These are phyloP conservation scores for Leptosphaerulina australis DNA, from an alignment of 2,329 filamentous ascomycete genomes.

Conservation along the genomic window DNA sequence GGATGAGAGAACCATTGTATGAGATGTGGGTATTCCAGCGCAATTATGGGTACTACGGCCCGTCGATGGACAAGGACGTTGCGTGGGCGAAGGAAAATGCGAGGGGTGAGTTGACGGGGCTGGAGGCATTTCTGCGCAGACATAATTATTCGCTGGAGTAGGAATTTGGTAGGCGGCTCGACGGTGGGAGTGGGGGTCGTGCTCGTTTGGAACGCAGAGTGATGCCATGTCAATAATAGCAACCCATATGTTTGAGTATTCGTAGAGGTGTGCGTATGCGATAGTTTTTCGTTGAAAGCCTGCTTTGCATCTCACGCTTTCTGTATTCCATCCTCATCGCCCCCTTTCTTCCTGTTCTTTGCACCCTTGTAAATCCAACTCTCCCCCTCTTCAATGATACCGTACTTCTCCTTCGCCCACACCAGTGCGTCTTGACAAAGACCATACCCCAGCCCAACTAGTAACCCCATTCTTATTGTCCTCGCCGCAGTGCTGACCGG, in stretches of 20 bases:
- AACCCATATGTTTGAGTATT: no score
- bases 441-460: constrained; percentile 80
- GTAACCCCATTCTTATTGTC: constrained; percentile 79
- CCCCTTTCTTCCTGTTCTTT: constrained; percentile 36
- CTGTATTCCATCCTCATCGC: background rate
- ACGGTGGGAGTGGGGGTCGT: background rate
- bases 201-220: background rate
- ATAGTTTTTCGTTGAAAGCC: no score
- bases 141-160: constrained; percentile 30
- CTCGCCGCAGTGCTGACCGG: constrained; percentile 65
- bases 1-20: constrained; percentile 24
- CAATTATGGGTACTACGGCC: constrained; percentile 43
- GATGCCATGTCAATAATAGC: no score
- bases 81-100: constrained; percentile 35
- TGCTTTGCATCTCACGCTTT: background rate
- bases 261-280: no score
- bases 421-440: constrained; percentile 77
- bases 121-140: constrained; percentile 39
- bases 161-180: background rate
- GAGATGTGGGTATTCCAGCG: constrained; percentile 36
- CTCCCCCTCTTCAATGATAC: constrained; percentile 34
- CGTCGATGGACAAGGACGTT: constrained; percentile 30
- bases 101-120: constrained; percentile 29
- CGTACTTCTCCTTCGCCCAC: constrained; percentile 57
- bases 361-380: constrained; percentile 52